Base-by-base conservation (phyloP, 306 rosid genomes). In the Trifolium subterraneum region DNA sequence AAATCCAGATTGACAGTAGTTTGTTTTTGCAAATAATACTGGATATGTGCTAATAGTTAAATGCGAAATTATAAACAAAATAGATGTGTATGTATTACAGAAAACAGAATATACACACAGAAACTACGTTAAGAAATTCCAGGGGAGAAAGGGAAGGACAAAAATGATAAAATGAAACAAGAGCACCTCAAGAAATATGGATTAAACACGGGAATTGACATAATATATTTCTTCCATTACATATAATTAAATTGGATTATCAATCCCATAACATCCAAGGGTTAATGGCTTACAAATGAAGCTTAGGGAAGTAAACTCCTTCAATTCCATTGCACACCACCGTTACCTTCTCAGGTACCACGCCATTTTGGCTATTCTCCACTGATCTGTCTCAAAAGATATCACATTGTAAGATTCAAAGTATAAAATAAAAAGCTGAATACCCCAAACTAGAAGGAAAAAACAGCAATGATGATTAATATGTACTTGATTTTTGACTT, bases 271-370 rank as follows among this genome's bases (percentile, higher is more conserved):
- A 68, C 35, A 68, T 61, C 64, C 64, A 60, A 71, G 36, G 56
- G 74, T 18, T 70, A 71, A 64, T 77, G 86, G 39, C 96, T 89
- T 92, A 94, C 99, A 92, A 73, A 85, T 94, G 97, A 78, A 90
- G 88, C 65, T 86, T 83, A 47, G 89, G 93, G 75, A 90, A 81
- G 78, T 94, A 92, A 59, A 75, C 72, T 81, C 96, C 99, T 63
- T 90, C 99, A 93, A 94, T 86, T 84, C 93, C 96, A 84, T 90
- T 92, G 91, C 99, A 94, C 85, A 94, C 88, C 87, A 94, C 99
- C 66, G 51, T 35, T 68, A 92, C 35, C 71, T 72, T 72, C 76
- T 90, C 98, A 9, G 91, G 91, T 48, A 69, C 58, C 48, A 72
- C 66, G 66, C 87, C 54, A 63, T 58, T 85, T 62, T 48, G 81